These are phyloP conservation scores for Xerocomellus intermedius DNA, from an alignment of 768 basidiomycete genomes.

Conservation along the genomic window DNA sequence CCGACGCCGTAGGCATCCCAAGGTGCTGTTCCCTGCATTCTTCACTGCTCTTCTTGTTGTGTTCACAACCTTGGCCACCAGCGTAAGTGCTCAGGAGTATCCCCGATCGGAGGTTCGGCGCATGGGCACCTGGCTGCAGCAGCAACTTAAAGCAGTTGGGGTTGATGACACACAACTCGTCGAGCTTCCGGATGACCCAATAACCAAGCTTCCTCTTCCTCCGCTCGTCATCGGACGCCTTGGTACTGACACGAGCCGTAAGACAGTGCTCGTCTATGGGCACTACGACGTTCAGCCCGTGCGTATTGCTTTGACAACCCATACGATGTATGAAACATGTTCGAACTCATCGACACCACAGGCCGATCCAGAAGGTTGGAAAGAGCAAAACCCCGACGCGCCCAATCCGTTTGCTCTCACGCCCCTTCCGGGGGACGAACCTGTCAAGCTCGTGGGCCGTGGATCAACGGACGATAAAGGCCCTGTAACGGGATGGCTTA, in stretches of 20 bases:
- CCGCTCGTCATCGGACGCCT: not conserved
- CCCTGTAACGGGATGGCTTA: not conserved
- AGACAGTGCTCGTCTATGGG: constrained; percentile 82
- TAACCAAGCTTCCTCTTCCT: not conserved
- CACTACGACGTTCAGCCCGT: constrained; percentile 93
- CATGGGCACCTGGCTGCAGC: not conserved
- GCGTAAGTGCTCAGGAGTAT: not conserved
- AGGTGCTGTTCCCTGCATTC: not conserved
- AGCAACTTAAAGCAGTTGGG: not conserved
- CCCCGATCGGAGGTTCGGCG: not conserved
- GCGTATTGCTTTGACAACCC: no score
- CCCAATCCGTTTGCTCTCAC: not conserved
- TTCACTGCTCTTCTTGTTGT: no score
- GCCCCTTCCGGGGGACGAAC: constrained; percentile 42
- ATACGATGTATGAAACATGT: no score
- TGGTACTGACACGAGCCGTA: no score
- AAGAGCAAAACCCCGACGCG: not conserved
- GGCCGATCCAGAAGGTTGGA: not conserved
- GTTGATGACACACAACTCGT: not conserved
- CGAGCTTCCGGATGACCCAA: not conserved
- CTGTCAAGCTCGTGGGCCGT: constrained; percentile 11
- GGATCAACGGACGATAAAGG: not conserved
- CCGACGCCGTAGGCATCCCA: not conserved
- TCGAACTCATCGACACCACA: not conserved
- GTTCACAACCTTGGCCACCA: not conserved